Percentiles rank a stretch among this genome's conserved stretches.
phyloP scores from a whole-genome alignment of 139 green algal genomes.

The Micromonas commoda region DNA sequence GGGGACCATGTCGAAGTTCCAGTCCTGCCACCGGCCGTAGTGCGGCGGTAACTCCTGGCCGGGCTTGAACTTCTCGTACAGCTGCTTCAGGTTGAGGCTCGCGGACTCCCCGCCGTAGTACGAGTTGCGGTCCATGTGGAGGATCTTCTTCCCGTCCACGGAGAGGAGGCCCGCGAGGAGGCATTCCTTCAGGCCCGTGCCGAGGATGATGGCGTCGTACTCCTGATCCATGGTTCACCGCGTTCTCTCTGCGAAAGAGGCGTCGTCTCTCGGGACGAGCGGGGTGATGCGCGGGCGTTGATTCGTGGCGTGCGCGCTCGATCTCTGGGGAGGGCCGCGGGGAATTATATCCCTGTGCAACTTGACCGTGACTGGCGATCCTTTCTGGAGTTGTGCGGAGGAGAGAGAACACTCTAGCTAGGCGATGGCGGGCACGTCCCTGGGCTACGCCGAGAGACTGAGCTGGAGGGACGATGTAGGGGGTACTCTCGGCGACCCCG shows the following conservation, averaged over 20 bases:
- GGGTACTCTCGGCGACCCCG: constrained; percentile 56
- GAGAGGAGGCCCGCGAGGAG: constrained; percentile 92
- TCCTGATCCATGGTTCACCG: constrained; percentile 71
- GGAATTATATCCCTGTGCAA: too few relatives aligned
- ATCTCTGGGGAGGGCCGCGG: too few relatives aligned
- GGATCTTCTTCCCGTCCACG: constrained; percentile 85
- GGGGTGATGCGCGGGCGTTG: too few relatives aligned
- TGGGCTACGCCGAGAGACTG: constrained; percentile 54
- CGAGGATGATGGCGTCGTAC: constrained; percentile 96
- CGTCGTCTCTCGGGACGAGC: too few relatives aligned
- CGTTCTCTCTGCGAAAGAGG: too few relatives aligned
- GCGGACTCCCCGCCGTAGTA: constrained; percentile 96
- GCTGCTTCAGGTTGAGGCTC: constrained; percentile 84
- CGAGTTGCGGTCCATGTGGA: constrained; percentile 97
- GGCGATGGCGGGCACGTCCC: neutral
- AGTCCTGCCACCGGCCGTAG: constrained; percentile 83
- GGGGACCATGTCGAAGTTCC: constrained; percentile 96
- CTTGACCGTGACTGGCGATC: too few relatives aligned
- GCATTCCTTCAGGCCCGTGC: constrained; percentile 98
- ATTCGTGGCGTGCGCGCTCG: too few relatives aligned
- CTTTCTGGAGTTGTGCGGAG: too few relatives aligned
- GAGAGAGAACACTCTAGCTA: too few relatives aligned
- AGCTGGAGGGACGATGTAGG: constrained; percentile 63
- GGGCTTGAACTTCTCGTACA: constrained; percentile 83
- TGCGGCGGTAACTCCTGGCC: constrained; percentile 51